These are phyloP conservation scores for Decorospora gaudefroyi DNA, from an alignment of 2,329 filamentous ascomycete genomes.

Conservation along the genomic window DNA sequence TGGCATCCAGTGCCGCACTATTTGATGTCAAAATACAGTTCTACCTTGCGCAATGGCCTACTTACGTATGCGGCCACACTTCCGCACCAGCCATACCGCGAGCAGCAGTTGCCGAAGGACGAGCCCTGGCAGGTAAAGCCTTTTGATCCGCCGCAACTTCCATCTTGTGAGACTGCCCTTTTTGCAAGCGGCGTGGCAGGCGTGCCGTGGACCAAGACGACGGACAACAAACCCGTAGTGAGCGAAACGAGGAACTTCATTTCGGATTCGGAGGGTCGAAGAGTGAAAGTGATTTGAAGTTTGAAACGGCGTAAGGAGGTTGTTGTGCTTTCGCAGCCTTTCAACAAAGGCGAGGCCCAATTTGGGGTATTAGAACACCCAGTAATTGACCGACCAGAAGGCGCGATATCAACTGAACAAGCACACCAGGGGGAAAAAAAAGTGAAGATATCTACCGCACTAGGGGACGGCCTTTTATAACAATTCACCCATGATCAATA, in stretches of 20 bases:
- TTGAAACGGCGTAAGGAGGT: neutral
- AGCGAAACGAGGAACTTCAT: constrained; percentile 31
- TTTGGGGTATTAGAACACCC: neutral
- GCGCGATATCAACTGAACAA: no score
- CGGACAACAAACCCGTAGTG: constrained; percentile 26
- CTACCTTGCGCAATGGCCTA: constrained; percentile 8
- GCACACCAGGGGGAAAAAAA: neutral
- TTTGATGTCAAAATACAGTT: constrained; percentile 7
- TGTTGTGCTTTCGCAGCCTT: neutral
- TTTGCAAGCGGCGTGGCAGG: constrained; percentile 19
- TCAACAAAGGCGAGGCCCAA: neutral
- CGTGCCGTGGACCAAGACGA: constrained; percentile 20
- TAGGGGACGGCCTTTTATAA: constrained; percentile 6
- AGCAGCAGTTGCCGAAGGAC: constrained; percentile 53
- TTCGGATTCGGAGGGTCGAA: neutral
- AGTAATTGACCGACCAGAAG: neutral
- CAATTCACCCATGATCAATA: constrained; percentile 7
- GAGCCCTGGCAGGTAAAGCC: constrained; percentile 53
- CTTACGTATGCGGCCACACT: constrained; percentile 30
- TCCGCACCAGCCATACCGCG: constrained; percentile 49
- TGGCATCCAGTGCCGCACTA: constrained; percentile 44
- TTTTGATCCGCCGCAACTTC: constrained; percentile 49
- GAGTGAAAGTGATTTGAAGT: neutral
- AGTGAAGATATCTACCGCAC: neutral
- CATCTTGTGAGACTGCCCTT: constrained; percentile 47